phyloP scores from a whole-genome alignment of 108 stramenopile species.

The Fistulifera pelliculosa region DNA sequence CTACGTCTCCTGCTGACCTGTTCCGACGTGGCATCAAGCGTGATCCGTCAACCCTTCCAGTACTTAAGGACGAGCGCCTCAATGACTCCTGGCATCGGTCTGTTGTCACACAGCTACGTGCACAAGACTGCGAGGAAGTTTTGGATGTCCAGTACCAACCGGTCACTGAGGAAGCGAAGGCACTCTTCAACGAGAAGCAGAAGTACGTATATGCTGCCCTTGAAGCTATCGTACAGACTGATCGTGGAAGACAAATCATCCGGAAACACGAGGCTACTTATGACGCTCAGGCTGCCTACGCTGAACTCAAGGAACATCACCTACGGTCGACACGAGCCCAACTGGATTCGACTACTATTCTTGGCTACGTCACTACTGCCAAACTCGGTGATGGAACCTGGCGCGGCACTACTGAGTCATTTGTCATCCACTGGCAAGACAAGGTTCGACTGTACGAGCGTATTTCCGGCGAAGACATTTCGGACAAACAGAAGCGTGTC shows the following conservation, averaged over 20 bases:
- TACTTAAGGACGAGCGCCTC: constrained; percentile 13
- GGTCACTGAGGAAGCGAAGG: background rate
- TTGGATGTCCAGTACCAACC: constrained; percentile 11
- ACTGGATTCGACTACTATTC: background rate
- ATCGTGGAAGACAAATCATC: constrained; percentile 1
- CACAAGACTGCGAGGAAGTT: constrained; percentile 9
- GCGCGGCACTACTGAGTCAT: background rate
- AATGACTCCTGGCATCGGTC: constrained; percentile 8
- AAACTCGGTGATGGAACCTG: background rate
- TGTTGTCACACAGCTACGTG: background rate
- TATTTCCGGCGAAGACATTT: background rate
- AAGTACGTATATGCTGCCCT: constrained; percentile 1
- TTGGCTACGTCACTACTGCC: constrained; percentile 2
- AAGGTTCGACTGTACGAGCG: constrained; percentile 4
- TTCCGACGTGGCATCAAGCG: constrained; percentile 19
- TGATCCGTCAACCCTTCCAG: constrained; percentile 6
- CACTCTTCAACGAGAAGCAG: constrained; percentile 8
- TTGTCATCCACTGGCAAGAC: constrained; percentile 12
- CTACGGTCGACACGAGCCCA: constrained; percentile 2
- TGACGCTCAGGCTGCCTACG: constrained; percentile 10
- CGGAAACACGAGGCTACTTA: constrained; percentile 1
- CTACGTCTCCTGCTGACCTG: constrained; percentile 3
- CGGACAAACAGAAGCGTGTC: background rate
- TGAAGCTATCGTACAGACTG: constrained; percentile 1
- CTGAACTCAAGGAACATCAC: background rate